Conservation (phyloP, 345 rosid genomes). For the Lagerstroemia speciosa region DNA sequence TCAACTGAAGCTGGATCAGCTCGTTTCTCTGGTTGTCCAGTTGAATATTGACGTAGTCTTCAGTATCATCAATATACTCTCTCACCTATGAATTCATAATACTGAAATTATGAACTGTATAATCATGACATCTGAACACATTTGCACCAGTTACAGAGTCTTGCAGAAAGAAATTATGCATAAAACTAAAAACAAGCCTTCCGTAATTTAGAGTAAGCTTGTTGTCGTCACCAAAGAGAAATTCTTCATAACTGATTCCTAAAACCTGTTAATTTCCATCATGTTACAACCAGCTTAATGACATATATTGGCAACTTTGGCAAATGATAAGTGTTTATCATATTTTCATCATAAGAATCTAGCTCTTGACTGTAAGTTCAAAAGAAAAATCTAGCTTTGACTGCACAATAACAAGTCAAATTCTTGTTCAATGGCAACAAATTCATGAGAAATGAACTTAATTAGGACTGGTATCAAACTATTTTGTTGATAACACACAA, state of each 20-base stretch:
- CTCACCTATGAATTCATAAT: conserved; percentile 47
- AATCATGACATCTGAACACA: not conserved
- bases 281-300: not conserved
- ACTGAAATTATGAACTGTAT: not conserved
- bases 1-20: conserved; percentile 79
- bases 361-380: too few relatives aligned
- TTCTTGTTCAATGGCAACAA: not conserved
- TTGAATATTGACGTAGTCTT: conserved; percentile 88
- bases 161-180: not conserved
- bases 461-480: not conserved
- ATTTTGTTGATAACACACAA: not conserved
- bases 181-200: not conserved
- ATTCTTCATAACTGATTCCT: not conserved
- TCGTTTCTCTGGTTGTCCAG: conserved; percentile 85
- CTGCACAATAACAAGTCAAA: not conserved
- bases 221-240: not conserved
- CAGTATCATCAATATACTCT: conserved; percentile 90
- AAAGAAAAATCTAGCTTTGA: not conserved
- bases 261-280: not conserved
- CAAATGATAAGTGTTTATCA: not conserved
- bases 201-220: not conserved
- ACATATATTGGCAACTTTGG: not conserved
- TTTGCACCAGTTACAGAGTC: not conserved
- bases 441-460: not conserved
- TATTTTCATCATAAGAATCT: not conserved